Evolutionary conservation across 2,329 filamentous ascomycete genomes (phyloP).

Genomic region (Decorospora gaudefroyi): DNA sequence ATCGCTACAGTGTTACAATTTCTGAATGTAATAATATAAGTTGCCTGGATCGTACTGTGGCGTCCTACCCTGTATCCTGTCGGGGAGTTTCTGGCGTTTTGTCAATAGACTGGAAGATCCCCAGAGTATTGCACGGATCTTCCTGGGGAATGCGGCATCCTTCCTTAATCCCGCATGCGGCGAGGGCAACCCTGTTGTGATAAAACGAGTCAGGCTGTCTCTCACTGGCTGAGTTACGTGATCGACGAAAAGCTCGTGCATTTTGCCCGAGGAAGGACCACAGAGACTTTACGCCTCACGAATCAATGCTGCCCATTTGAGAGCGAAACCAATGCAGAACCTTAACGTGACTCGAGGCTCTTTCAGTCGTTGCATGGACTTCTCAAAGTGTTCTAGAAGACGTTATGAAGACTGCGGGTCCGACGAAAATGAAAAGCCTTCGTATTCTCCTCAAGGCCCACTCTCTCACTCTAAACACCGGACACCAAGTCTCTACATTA

Average conservation of each 20-base stretch:
- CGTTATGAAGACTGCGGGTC: slow-evolving; percentile 13
- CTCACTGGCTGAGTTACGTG: background rate
- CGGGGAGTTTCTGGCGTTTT: background rate
- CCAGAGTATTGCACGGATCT: background rate
- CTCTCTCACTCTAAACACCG: background rate
- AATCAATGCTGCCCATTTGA: slow-evolving; percentile 4
- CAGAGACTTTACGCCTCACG: slow-evolving; percentile 1
- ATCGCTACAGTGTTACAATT: background rate
- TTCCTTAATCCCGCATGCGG: slow-evolving; percentile 15
- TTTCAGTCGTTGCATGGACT: slow-evolving; percentile 19
- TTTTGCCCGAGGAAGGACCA: slow-evolving; percentile 8
- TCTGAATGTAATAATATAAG: background rate
- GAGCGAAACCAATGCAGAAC: slow-evolving; percentile 17
- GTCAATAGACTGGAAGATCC: background rate
- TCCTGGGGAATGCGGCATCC: background rate
- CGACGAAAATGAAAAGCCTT: slow-evolving; percentile 16
- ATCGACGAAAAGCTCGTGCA: slow-evolving; percentile 10
- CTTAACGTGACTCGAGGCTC: slow-evolving; percentile 25
- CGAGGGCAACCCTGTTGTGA: slow-evolving; percentile 5
- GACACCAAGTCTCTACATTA: slow-evolving; percentile 5
- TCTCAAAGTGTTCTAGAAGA: slow-evolving; percentile 22
- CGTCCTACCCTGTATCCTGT: too few species aligned
- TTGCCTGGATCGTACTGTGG: background rate
- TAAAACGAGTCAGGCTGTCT: background rate
- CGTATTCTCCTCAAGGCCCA: background rate